Percentiles rank a stretch among this genome's conserved stretches.
phyloP scores from a whole-genome alignment of 176 grass and related monocot species.

The Pontederia crassipes region DNA sequence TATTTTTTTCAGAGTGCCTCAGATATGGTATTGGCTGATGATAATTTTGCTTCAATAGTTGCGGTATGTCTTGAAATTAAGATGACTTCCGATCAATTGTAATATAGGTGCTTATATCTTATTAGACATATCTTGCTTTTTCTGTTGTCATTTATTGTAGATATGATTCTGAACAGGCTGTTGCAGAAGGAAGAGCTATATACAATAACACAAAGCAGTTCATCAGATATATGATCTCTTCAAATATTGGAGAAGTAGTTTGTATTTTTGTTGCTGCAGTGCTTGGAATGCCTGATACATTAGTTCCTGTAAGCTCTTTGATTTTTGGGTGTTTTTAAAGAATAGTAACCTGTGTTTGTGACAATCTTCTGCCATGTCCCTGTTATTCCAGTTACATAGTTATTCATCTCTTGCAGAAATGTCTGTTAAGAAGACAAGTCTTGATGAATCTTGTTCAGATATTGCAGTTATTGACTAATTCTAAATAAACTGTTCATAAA shows the following conservation, averaged over 20 bases:
- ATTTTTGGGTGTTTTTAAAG: conserved; percentile 11
- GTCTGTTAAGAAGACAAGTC: too few relatives aligned
- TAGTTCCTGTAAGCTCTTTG: conserved; percentile 70
- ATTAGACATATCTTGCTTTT: background rate
- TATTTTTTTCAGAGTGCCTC: conserved; percentile 85
- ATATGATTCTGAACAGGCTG: conserved; percentile 56
- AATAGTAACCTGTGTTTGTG: background rate
- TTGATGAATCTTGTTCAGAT: too few relatives aligned
- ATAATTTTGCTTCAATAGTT: conserved; percentile 98
- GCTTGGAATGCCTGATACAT: conserved; percentile 94
- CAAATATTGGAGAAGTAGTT: conserved; percentile 97
- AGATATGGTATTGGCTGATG: conserved; percentile 98
- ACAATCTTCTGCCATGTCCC: too few relatives aligned
- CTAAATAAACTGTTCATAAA: too few relatives aligned
- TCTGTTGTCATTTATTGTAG: conserved; percentile 16
- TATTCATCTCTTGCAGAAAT: too few relatives aligned
- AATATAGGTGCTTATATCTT: background rate
- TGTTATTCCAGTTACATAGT: too few relatives aligned
- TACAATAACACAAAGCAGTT: conserved; percentile 99
- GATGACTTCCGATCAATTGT: background rate
- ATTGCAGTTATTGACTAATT: too few relatives aligned
- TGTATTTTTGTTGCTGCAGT: conserved; percentile 98
- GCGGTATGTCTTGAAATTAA: conserved; percentile 44
- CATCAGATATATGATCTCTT: conserved; percentile 98
- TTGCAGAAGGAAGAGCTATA: conserved; percentile 96